Base-by-base conservation (phyloP, 164 flowering plant species). In the Amborella trichopoda region DNA sequence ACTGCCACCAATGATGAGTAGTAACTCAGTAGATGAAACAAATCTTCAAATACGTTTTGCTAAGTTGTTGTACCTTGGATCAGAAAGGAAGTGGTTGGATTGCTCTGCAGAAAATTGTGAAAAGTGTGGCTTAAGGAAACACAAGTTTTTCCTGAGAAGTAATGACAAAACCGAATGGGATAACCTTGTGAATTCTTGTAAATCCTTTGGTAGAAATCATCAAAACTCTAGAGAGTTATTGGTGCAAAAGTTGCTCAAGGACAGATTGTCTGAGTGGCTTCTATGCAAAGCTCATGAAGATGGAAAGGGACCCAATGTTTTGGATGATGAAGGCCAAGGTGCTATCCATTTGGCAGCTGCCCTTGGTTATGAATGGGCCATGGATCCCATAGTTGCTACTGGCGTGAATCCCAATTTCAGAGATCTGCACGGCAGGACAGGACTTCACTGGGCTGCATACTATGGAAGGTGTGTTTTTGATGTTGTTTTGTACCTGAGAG, bases 331-430 rank as follows among this genome's bases (percentile, higher is more conserved):
- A 46, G 89, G 94, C 22, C 82, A 66, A 66, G 90, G 90, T 34
- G 71, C 73, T 16, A 58, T 81, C 14, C 90, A 84, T 50, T 64
- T 84, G 59, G 83, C 81, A 27, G 79, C 94, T 62, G 70, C 87
- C 50, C 84, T 81, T 55, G 94, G 94, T 37, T 84, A 78, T 64
- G 79, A 62, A 19, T 81, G 87, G 87, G 87, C 82, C 19, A 67
- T 84, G 55, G 23, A 23, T 10, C 75, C 76, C 19, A 70, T 78
- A 37, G 58, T 77, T 57, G 77, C 76, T 55, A 71, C 84, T 28
- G 82, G 90, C 14, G 66, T 75, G 46, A 75, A 59, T 73, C 70
- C 76, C 34, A 77, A 67, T 59, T 84, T 75, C 54, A 65, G 90
- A 49, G 94, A 84, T 69, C 60, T 69, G 40, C 63, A 43, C 39